Conservation (phyloP, 257 asterid species). For the Capsicum chinense region DNA sequence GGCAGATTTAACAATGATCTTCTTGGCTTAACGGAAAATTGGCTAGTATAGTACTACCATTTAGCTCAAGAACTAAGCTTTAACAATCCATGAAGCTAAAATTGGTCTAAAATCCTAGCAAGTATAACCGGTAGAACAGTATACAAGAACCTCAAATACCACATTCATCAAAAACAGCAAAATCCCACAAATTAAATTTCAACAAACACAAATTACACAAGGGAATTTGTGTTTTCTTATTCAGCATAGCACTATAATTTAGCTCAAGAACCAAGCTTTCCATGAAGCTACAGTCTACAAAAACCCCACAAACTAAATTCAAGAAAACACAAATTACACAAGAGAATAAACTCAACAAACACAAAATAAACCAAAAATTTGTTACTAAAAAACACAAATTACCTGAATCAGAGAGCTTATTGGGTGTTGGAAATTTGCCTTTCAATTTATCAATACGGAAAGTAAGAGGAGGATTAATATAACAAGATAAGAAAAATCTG, state of each 20-base stretch:
- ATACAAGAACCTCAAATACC: not conserved
- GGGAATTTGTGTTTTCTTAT: not conserved
- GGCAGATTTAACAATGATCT: not conserved
- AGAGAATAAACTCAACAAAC: too few relatives aligned
- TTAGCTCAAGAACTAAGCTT: not conserved
- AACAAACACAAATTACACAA: too few relatives aligned
- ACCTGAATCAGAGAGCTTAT: too few relatives aligned
- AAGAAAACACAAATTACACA: too few relatives aligned
- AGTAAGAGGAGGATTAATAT: too few relatives aligned
- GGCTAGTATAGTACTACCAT: not conserved
- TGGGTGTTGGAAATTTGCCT: too few relatives aligned
- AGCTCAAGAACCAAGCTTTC: not conserved
- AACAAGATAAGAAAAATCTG: too few relatives aligned
- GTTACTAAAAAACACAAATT: too few relatives aligned
- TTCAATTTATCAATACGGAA: too few relatives aligned
- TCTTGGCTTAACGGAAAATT: not conserved
- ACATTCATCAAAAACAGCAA: too few relatives aligned
- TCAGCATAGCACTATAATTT: not conserved
- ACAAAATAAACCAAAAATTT: too few relatives aligned
- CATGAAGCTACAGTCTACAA: not conserved
- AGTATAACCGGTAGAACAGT: not conserved
- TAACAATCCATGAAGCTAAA: not conserved
- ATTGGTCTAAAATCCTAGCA: slow-evolving; percentile 10
- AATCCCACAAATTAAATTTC: too few relatives aligned
- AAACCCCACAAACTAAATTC: not conserved